These are phyloP conservation scores for Aspergillus intermedius DNA, from an alignment of 2,329 filamentous ascomycete species.

Conservation along the genomic window DNA sequence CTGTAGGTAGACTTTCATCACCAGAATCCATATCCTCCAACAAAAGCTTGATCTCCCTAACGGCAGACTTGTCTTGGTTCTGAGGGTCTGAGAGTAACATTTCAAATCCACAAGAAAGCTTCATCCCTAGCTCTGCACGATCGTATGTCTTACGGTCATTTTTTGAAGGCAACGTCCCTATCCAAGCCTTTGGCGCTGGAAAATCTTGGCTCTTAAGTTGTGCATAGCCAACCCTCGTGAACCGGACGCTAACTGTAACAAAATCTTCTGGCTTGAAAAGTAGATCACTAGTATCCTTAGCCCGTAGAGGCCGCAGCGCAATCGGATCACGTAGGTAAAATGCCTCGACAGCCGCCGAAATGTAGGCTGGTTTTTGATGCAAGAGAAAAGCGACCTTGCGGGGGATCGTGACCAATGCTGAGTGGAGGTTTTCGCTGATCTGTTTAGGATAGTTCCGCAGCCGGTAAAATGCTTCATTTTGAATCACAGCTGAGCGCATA, in stretches of 20 bases:
- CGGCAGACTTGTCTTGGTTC: constrained; percentile 60
- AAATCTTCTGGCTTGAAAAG: constrained; percentile 71
- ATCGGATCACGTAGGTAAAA: constrained; percentile 88
- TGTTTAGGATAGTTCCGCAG: constrained; percentile 75
- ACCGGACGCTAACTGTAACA: constrained; percentile 69
- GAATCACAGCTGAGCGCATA: constrained; percentile 65
- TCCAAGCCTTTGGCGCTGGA: constrained; percentile 54
- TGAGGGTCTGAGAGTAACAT: constrained; percentile 67
- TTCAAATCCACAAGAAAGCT: constrained; percentile 82
- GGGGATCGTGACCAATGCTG: constrained; percentile 66
- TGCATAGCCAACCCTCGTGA: constrained; percentile 84
- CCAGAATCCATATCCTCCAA: constrained; percentile 70
- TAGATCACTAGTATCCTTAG: constrained; percentile 48
- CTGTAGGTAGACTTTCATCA: constrained; percentile 62
- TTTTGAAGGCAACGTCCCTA: constrained; percentile 35
- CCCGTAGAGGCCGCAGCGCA: constrained; percentile 61
- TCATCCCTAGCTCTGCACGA: constrained; percentile 70
- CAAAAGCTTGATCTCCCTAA: constrained; percentile 69
- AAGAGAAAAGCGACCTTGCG: constrained; percentile 75
- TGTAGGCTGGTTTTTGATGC: constrained; percentile 64
- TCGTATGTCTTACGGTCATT: constrained; percentile 41
- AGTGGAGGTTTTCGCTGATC: constrained; percentile 69
- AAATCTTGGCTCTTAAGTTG: constrained; percentile 86
- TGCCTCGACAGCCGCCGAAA: constrained; percentile 78
- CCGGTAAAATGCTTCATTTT: constrained; percentile 86